These are phyloP conservation scores for Barnettozyma sucrosica DNA, from an alignment of 805 yeast species.

Conservation along the genomic window DNA sequence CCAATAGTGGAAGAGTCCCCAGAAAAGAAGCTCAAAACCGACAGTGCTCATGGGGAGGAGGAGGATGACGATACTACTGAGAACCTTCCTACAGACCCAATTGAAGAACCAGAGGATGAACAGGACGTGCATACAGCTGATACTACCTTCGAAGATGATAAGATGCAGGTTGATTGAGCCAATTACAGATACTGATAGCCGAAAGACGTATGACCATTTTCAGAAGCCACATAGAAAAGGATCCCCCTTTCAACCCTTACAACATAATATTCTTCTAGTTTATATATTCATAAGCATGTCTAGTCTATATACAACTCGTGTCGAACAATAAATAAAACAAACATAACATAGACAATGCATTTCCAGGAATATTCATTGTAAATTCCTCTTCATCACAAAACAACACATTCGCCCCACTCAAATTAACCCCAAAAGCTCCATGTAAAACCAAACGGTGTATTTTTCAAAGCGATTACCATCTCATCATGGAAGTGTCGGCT, in stretches of 20 bases:
- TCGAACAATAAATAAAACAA: conserved; percentile 3
- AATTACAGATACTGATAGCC: no score
- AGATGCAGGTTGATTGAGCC: conserved; percentile 18
- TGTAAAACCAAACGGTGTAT: neutral
- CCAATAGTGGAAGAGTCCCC: conserved; percentile 11
- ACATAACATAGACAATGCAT: conserved; percentile 4
- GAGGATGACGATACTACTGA: neutral
- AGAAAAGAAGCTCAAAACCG: conserved; percentile 19
- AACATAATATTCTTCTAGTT: neutral
- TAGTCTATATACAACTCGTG: conserved; percentile 5
- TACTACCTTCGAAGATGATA: conserved; percentile 20
- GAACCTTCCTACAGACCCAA: neutral
- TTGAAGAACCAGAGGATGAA: neutral
- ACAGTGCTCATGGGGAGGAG: neutral
- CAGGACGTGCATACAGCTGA: neutral
- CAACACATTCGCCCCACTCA: neutral
- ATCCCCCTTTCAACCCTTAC: no score
- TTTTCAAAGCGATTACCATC: conserved; percentile 48
- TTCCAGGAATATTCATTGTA: conserved; percentile 1
- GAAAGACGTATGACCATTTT: no score
- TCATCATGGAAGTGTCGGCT: conserved; percentile 85
- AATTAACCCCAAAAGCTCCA: neutral
- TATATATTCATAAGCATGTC: conserved; percentile 1
- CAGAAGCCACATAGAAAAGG: no score
- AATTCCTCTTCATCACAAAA: neutral